Evolutionary conservation across 148 eudicot species (phyloP).

Genomic region (Fallopia convolvulus): DNA sequence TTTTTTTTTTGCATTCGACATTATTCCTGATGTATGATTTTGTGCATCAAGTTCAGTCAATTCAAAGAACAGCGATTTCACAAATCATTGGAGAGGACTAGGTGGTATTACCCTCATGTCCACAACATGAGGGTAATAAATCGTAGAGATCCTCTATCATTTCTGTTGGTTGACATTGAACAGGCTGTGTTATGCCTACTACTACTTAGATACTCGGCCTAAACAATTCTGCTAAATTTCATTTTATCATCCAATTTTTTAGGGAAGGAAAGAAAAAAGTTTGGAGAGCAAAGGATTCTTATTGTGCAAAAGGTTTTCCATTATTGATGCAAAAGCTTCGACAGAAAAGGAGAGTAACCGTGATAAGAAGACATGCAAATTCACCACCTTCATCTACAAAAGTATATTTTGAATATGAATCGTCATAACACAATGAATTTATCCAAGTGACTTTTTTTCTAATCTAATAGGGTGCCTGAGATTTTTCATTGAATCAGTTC

Average conservation of each 20-base stretch:
- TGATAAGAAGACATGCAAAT: no score
- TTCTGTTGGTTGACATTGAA: background rate
- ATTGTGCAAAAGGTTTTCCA: no score
- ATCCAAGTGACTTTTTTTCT: no score
- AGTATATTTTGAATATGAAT: no score
- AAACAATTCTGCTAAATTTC: background rate
- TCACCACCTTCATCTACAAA: no score
- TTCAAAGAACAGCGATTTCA: conserved; percentile 70
- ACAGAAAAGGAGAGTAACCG: no score
- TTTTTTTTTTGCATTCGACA: background rate
- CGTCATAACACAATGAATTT: no score
- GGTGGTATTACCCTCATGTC: conserved; percentile 80
- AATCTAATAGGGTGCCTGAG: no score
- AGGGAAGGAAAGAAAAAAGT: conserved; percentile 50
- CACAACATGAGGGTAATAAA: conserved; percentile 73
- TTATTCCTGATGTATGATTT: background rate
- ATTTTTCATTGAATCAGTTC: no score
- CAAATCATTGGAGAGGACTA: conserved; percentile 57
- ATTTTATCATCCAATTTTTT: background rate
- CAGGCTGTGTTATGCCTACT: no score
- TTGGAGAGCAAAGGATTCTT: conserved; percentile 6
- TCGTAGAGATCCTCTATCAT: background rate
- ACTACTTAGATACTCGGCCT: no score
- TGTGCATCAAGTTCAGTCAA: conserved; percentile 41
- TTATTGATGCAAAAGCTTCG: background rate